Percentiles rank a stretch among this genome's conserved stretches.
phyloP scores from a whole-genome alignment of 2,329 filamentous ascomycete genomes.

The Remersonia thermophila region DNA sequence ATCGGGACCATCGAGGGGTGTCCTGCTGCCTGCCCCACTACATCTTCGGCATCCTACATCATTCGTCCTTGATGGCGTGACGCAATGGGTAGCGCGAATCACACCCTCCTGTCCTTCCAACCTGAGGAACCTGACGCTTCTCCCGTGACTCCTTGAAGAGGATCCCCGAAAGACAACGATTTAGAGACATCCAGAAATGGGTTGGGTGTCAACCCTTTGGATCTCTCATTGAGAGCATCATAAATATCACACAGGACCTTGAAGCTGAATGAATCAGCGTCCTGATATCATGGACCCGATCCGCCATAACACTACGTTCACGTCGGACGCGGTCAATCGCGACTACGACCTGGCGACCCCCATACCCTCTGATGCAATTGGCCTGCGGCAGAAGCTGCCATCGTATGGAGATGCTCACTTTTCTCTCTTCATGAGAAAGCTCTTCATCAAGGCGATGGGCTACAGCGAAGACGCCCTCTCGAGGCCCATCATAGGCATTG shows the following conservation, averaged over 20 bases:
- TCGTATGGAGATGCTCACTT: slow-evolving; percentile 65
- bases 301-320: background rate
- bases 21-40: background rate
- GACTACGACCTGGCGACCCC: slow-evolving; percentile 16
- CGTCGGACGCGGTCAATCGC: background rate
- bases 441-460: slow-evolving; percentile 65
- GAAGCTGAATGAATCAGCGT: too few species aligned
- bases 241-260: too few species aligned
- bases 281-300: background rate
- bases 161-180: too few species aligned
- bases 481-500: slow-evolving; percentile 59
- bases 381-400: slow-evolving; percentile 51
- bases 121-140: too few species aligned
- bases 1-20: too few species aligned
- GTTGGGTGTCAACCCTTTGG: too few species aligned
- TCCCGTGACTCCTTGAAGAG: too few species aligned
- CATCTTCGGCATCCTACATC: background rate
- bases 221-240: too few species aligned
- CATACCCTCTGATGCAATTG: slow-evolving; percentile 20
- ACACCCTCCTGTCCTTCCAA: background rate
- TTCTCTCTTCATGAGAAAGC: slow-evolving; percentile 61
- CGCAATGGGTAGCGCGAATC: slow-evolving; percentile 4
- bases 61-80: slow-evolving; percentile 5
- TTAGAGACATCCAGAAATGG: too few species aligned
- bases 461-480: slow-evolving; percentile 61